Conservation (phyloP, 2,329 filamentous ascomycete species). For the Neonectria faginata region DNA sequence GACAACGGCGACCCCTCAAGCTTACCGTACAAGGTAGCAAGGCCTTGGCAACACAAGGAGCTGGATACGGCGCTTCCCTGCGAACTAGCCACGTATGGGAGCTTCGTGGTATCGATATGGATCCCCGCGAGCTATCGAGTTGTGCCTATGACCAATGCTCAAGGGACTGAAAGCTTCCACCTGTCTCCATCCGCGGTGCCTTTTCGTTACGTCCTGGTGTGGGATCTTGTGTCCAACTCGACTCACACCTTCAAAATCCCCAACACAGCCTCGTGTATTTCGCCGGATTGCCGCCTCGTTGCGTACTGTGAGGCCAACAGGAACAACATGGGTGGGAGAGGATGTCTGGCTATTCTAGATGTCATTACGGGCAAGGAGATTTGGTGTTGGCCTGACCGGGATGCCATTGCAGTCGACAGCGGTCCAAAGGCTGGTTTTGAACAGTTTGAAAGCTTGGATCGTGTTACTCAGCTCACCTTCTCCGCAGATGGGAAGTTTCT, state of each 20-base stretch:
- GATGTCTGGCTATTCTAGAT: constrained; percentile 53
- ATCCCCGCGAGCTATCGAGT: constrained; percentile 54
- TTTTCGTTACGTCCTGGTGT: constrained; percentile 53
- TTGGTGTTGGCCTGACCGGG: constrained; percentile 54
- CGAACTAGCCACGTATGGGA: constrained; percentile 53
- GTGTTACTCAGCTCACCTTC: constrained; percentile 54
- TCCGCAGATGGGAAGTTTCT: constrained; percentile 53
- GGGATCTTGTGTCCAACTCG: constrained; percentile 54
- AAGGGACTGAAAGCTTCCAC: constrained; percentile 39
- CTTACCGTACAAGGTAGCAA: constrained; percentile 52
- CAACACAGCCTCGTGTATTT: constrained; percentile 53
- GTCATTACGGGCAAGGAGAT: constrained; percentile 51
- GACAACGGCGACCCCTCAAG: constrained; percentile 40
- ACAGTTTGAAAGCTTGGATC: constrained; percentile 50
- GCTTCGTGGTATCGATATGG: constrained; percentile 55
- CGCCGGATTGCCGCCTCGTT: constrained; percentile 55
- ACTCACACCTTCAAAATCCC: constrained; percentile 55
- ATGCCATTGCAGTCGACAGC: constrained; percentile 41
- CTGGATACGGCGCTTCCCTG: constrained; percentile 55
- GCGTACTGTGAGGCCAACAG: constrained; percentile 54
- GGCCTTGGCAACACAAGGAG: constrained; percentile 54
- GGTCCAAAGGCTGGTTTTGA: constrained; percentile 43
- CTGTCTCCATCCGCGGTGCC: constrained; percentile 49
- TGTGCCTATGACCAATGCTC: constrained; percentile 44
- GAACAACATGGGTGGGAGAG: constrained; percentile 48